These are phyloP conservation scores for Cadophora gregata DNA, from an alignment of 2,329 filamentous ascomycete genomes.

Conservation along the genomic window DNA sequence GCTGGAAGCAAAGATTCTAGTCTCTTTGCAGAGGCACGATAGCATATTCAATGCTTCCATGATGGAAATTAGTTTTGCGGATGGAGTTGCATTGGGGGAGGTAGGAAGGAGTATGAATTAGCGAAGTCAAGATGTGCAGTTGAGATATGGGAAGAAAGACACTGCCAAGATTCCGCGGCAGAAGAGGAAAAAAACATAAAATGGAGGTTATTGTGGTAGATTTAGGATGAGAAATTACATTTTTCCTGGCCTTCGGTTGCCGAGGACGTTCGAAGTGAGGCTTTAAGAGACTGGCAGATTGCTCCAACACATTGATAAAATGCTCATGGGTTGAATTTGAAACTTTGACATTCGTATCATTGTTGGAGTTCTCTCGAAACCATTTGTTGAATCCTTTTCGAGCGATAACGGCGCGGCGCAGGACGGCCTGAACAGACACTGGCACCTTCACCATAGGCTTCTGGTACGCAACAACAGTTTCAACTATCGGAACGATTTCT, in stretches of 20 bases:
- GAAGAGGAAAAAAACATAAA: too few species aligned
- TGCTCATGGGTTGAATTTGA: neutral
- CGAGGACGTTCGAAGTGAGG: neutral
- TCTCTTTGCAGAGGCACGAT: neutral
- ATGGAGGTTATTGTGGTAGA: too few species aligned
- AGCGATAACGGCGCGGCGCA: neutral
- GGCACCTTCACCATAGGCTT: neutral
- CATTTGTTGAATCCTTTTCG: neutral
- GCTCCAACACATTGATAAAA: neutral
- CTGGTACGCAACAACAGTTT: neutral
- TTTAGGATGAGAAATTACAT: too few species aligned
- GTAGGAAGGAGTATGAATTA: too few species aligned
- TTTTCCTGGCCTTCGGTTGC: too few species aligned
- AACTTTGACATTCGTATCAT: neutral
- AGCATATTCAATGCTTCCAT: too few species aligned
- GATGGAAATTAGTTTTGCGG: too few species aligned
- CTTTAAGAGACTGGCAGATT: neutral
- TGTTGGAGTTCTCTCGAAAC: neutral
- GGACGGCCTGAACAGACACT: neutral
- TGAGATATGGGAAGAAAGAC: too few species aligned
- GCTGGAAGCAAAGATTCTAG: neutral
- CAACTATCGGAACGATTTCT: neutral
- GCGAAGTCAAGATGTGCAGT: too few species aligned
- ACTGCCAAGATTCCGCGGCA: too few species aligned
- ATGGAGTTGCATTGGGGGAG: too few species aligned